Evolutionary conservation across 805 yeast species (phyloP).

Genomic region (Kurtzmaniella cleridarum): DNA sequence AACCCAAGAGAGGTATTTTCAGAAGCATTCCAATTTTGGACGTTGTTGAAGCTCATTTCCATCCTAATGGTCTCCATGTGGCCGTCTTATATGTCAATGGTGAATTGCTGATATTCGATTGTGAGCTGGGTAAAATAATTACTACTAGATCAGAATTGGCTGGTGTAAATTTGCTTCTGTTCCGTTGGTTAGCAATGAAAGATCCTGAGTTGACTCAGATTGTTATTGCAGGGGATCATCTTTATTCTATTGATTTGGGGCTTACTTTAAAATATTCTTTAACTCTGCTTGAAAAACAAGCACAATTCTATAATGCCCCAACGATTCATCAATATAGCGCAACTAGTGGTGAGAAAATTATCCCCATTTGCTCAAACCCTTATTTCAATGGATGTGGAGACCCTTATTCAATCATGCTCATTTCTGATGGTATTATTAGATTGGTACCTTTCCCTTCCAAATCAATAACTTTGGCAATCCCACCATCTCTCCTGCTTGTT

Average conservation of each 20-base stretch:
- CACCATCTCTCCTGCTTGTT: constrained; percentile 68
- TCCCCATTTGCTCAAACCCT: constrained; percentile 43
- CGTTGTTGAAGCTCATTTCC: constrained; percentile 60
- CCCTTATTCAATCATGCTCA: constrained; percentile 58
- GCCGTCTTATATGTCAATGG: constrained; percentile 17
- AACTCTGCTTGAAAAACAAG: constrained; percentile 81
- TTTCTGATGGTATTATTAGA: constrained; percentile 30
- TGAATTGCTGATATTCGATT: no score
- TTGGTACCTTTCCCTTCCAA: constrained; percentile 39
- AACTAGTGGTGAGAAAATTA: constrained; percentile 48
- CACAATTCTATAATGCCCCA: constrained; percentile 54
- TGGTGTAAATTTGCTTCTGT: no score
- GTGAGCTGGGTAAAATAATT: no score
- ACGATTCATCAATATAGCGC: constrained; percentile 15
- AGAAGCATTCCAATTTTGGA: constrained; percentile 25
- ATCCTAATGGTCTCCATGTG: constrained; percentile 87
- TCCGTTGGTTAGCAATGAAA: no score
- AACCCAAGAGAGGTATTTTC: constrained; percentile 44
- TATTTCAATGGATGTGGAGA: constrained; percentile 76
- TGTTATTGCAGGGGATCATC: constrained; percentile 64
- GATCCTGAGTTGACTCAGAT: constrained; percentile 79
- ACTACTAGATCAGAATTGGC: no score
- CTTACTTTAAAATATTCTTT: constrained; percentile 71
- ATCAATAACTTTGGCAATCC: constrained; percentile 32
- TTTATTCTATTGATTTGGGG: constrained; percentile 67